A percentile compares a stretch with the other conserved stretches of the same genome.
These are phyloP conservation scores for Colletotrichum caudatum DNA, from an alignment of 2,329 filamentous ascomycete genomes.

Conservation along the genomic window DNA sequence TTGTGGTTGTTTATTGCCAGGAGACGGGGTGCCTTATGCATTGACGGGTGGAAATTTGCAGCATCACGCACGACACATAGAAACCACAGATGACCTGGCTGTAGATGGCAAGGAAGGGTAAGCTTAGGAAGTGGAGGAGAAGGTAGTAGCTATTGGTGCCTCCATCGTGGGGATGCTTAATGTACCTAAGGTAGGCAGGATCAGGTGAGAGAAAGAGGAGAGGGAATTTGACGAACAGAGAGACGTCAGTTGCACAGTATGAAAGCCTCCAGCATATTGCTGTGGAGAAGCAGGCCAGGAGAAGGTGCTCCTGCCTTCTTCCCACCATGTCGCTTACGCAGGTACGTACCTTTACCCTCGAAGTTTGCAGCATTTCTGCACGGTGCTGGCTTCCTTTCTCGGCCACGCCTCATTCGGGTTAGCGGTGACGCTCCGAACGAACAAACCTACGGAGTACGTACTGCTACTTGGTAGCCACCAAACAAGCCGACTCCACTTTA, in stretches of 20 bases:
- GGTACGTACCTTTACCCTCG: not conserved
- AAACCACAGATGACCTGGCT: not conserved
- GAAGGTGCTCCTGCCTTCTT: constrained; percentile 11
- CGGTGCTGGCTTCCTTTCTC: constrained; percentile 3
- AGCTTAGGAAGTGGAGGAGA: not conserved
- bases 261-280: not conserved
- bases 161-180: not conserved
- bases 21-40: constrained; percentile 21
- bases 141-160: not conserved
- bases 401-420: not conserved
- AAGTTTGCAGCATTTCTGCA: not conserved
- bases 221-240: not conserved
- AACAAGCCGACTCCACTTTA: constrained; percentile 3
- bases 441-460: too few species aligned
- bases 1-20: not conserved
- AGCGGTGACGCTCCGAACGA: not conserved
- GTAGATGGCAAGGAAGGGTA: not conserved
- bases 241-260: not conserved
- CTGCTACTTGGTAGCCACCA: not conserved
- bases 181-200: too few species aligned
- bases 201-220: not conserved
- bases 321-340: too few species aligned
- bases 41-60: constrained; percentile 39
- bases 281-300: constrained; percentile 25
- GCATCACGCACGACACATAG: not conserved